A percentile compares a stretch with the other conserved stretches of the same genome.
Conservation (phyloP, 2,329 filamentous ascomycete species). For the Penicillium sp. region DNA sequence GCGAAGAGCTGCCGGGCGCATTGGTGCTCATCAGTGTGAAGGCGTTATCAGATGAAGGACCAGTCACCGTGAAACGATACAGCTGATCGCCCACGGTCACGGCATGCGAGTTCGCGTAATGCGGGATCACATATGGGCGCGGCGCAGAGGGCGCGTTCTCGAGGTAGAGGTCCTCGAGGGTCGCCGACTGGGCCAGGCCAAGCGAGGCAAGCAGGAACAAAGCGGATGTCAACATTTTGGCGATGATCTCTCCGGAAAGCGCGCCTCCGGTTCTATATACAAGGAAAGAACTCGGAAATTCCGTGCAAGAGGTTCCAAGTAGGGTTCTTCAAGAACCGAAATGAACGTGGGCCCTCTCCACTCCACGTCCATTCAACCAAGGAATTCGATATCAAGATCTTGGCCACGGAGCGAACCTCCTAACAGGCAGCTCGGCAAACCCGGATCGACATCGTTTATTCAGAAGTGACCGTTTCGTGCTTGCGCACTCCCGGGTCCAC, state of each 20-base stretch:
- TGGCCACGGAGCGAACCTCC: neutral
- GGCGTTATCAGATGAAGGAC: constrained; percentile 47
- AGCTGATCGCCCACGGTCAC: constrained; percentile 40
- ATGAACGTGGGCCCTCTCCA: neutral
- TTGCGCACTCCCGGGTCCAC: constrained; percentile 1
- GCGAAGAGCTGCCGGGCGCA: constrained; percentile 35
- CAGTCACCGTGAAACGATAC: constrained; percentile 48
- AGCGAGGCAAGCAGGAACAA: constrained; percentile 12
- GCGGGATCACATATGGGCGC: constrained; percentile 40
- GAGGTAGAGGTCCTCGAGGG: constrained; percentile 26
- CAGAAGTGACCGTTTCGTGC: neutral
- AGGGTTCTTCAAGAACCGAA: neutral
- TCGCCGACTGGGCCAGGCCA: constrained; percentile 7
- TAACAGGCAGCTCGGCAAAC: constrained; percentile 5
- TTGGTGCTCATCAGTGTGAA: constrained; percentile 51
- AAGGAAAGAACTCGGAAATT: neutral
- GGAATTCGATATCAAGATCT: neutral
- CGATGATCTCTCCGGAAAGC: neutral
- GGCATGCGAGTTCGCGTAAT: constrained; percentile 34
- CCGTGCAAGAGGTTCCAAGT: neutral
- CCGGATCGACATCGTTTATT: constrained; percentile 10
- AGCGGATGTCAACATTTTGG: constrained; percentile 11
- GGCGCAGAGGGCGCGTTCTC: constrained; percentile 33
- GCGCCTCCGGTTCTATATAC: neutral
- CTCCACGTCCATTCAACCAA: neutral